Base-by-base conservation (phyloP, 2,329 filamentous ascomycete species). In the Metarhizium sp. region DNA sequence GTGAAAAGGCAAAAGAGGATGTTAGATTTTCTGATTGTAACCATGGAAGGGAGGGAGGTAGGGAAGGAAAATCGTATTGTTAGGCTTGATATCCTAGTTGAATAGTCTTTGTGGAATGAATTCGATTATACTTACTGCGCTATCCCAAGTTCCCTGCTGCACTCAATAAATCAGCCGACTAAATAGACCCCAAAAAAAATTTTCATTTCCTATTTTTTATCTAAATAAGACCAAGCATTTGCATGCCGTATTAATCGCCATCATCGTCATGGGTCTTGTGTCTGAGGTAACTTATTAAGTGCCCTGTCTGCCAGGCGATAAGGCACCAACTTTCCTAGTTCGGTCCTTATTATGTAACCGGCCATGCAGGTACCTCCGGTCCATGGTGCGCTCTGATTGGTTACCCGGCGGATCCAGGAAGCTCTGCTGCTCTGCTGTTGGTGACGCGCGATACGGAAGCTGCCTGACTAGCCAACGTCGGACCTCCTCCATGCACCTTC, bases 391-490 rank as follows among this genome's bases (percentile, higher is more conserved):
- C 36, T 30, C 43, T 52, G 43, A 54, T 55, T 57, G 52, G 55
- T 45, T 30, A 30, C 11, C 14, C 8, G 20, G n/a, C 2, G 20
- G 20, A 20, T 36, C 40, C 20, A 25, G 18, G 43, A 14, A 48
- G 38, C 47, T 46, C 51, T 47, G 50, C n/a, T 40, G 20, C 25
- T 11, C 16, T 18, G 7, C 30, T 46, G 25, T 36, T 63, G 65
- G 69, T 72, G 71, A 73, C 72, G 70, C 72, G 70, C 71, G 71
- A 70, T 66, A 66, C 63, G 61, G 65, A 66, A 74, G 72, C 71
- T 74, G 72, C 72, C 72, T 74, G 72, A 69, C 68, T 65, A 56
- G 46, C 34, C 48, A 49, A 49, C 52, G 36, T 56, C 50, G 14
- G 42, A 25, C 32, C 8, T 52, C 40, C 16, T 48, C 50, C 30